phyloP scores from a whole-genome alignment of 2,329 filamentous ascomycete genomes.

The Phialophora tarda region DNA sequence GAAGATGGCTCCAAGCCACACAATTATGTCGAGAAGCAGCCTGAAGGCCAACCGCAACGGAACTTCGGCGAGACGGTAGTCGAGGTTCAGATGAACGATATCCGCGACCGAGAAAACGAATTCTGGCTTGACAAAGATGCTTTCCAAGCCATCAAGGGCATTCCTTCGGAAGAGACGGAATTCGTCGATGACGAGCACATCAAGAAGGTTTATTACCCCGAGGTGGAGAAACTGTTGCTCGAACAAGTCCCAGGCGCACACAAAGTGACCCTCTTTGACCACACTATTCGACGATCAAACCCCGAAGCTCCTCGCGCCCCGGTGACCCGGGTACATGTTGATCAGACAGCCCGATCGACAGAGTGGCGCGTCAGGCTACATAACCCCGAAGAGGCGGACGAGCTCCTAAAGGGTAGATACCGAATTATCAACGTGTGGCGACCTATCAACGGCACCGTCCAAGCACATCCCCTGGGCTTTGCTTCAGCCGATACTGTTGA shows the following conservation, averaged over 20 bases:
- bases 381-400: slow-evolving; percentile 69
- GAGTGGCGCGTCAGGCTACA: slow-evolving; percentile 71
- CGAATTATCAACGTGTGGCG: slow-evolving; percentile 90
- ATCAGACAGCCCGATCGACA: slow-evolving; percentile 74
- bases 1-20: slow-evolving; percentile 65
- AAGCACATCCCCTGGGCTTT: slow-evolving; percentile 62
- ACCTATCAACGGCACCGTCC: slow-evolving; percentile 64
- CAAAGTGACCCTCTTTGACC: slow-evolving; percentile 78
- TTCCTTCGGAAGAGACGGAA: slow-evolving; percentile 61
- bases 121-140: slow-evolving; percentile 75
- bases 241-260: slow-evolving; percentile 69
- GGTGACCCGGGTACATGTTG: slow-evolving; percentile 77
- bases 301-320: slow-evolving; percentile 68
- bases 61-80: slow-evolving; percentile 65
- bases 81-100: slow-evolving; percentile 69
- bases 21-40: slow-evolving; percentile 70
- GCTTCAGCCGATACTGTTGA: slow-evolving; percentile 61
- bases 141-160: slow-evolving; percentile 68
- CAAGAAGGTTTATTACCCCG: slow-evolving; percentile 77
- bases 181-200: slow-evolving; percentile 75
- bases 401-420: slow-evolving; percentile 70
- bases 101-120: slow-evolving; percentile 70
- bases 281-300: slow-evolving; percentile 76
- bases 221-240: slow-evolving; percentile 75
- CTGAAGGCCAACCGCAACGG: slow-evolving; percentile 64